Evolutionary conservation across 768 basidiomycete species (phyloP), one percentile per base, ranked within the genome.

Genomic region (Pleurotus cornucopiae): DNA sequence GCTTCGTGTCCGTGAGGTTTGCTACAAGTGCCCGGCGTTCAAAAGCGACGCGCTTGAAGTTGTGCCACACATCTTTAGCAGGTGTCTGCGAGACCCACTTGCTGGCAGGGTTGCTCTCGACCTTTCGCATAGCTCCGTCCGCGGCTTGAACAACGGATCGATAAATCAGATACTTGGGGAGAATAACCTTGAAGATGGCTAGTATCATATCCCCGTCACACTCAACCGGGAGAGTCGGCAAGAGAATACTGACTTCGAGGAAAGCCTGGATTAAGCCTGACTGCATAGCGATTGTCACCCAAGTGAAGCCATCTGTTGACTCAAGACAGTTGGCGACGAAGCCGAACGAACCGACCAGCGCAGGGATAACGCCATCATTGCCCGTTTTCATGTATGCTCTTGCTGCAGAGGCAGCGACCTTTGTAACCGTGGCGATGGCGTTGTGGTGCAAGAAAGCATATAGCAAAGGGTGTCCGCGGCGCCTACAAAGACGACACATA

Each of bases 121-220:
- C 46, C 45, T 61, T 64, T 13, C 16, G 38, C 56, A 74, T 63
- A n/a, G 67, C 59, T 6, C 59, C 55, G 45, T 72, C 66, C 14
- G 71, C 64, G 6, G 65, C 64, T 48, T 66, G 63, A 6, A 74
- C 58, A 14, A 74, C 72, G 20, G 70, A 72, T 5, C 70, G 66
- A 57, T 74, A 75, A 3, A 73, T 70, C n/a, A 73, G 64, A 54
- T 74, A 74, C 38, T 61, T 64, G 2, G 70, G 68, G 3, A 74
- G 58, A 38, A 69, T 66, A 26, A 65, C 52, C 11, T 56, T 58
- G 11, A 75, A 40, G 21, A 72, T 58, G 1, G 53, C 56, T 11
- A 62, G 49, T 37, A 73, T 60, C 66, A 72, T 69, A 2, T 62
- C 61, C 14, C 57, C 58, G 47, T 73, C 73, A 18, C 71, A 67